phyloP scores from a whole-genome alignment of 2,329 filamentous ascomycete species.

The Xylariaceae sp. region DNA sequence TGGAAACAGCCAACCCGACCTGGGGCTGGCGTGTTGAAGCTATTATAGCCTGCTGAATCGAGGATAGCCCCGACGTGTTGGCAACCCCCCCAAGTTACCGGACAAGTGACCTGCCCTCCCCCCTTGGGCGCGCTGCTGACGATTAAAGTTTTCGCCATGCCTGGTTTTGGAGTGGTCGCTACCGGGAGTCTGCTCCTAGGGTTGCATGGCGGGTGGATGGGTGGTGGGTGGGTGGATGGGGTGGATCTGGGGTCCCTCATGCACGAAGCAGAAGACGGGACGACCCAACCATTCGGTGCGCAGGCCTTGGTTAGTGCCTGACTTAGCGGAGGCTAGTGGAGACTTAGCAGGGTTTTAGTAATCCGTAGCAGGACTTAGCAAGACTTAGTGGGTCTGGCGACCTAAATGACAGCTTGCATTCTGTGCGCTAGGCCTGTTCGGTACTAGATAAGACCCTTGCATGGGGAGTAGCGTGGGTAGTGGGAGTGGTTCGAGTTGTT shows the following conservation, averaged over 20 bases:
- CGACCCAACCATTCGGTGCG: conserved; percentile 15
- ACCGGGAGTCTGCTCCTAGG: conserved; percentile 14
- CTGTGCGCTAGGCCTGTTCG: not conserved
- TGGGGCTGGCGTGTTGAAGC: no score
- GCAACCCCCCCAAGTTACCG: not conserved
- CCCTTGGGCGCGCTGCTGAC: not conserved
- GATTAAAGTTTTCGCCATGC: conserved; percentile 3
- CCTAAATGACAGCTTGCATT: not conserved
- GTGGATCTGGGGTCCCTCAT: conserved; percentile 3
- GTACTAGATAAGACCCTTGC: not conserved
- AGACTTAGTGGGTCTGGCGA: not conserved
- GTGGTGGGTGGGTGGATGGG: not conserved
- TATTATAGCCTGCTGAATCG: not conserved
- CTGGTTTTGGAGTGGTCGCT: conserved; percentile 14
- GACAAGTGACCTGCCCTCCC: not conserved
- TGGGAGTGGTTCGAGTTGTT: not conserved
- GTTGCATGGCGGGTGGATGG: conserved; percentile 18
- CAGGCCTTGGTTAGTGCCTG: conserved; percentile 8
- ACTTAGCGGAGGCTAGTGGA: not conserved
- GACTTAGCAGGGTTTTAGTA: not conserved
- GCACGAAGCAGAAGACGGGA: conserved; percentile 13
- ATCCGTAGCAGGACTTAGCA: not conserved
- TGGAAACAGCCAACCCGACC: not conserved
- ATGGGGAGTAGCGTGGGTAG: not conserved
- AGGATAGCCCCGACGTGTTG: not conserved